These are phyloP conservation scores for Emmonsia crescens DNA, from an alignment of 2,329 filamentous ascomycete species.

Conservation along the genomic window DNA sequence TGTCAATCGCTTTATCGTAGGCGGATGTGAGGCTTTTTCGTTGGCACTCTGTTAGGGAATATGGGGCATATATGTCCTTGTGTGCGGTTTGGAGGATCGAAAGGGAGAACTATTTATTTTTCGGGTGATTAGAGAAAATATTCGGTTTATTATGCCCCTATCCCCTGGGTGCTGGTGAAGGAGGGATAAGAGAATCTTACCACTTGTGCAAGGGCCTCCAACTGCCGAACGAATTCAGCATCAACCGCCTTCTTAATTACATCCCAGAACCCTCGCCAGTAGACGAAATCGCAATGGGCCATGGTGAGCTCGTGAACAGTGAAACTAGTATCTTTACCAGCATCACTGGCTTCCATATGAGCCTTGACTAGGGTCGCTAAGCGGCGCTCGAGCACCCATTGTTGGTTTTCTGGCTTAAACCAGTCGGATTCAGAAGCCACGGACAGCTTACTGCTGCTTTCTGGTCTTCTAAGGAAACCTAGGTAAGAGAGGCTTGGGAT, in stretches of 20 bases:
- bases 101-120: slow-evolving; percentile 13
- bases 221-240: slow-evolving; percentile 4
- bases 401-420: slow-evolving; percentile 12
- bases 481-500: slow-evolving; percentile 16
- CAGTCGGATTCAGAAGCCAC: slow-evolving; percentile 10
- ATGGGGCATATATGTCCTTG: slow-evolving; percentile 11
- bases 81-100: slow-evolving; percentile 13
- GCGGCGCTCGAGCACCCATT: slow-evolving; percentile 15
- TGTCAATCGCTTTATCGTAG: slow-evolving; percentile 12
- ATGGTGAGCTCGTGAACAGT: slow-evolving; percentile 17
- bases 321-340: slow-evolving; percentile 17
- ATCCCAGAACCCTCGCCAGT: slow-evolving; percentile 16
- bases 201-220: slow-evolving; percentile 13
- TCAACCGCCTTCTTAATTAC: slow-evolving; percentile 8
- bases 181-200: slow-evolving; percentile 2
- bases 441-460: slow-evolving; percentile 1
- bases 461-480: slow-evolving; percentile 8
- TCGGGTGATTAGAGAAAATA: neutral
- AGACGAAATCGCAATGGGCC: slow-evolving; percentile 18
- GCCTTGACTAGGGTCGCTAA: slow-evolving; percentile 12
- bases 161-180: neutral
- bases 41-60: slow-evolving; percentile 8
- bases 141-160: neutral
- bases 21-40: slow-evolving; percentile 10
- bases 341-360: slow-evolving; percentile 15